Conservation (phyloP, 2,329 filamentous ascomycete genomes). For the Alternaria conjuncta region DNA sequence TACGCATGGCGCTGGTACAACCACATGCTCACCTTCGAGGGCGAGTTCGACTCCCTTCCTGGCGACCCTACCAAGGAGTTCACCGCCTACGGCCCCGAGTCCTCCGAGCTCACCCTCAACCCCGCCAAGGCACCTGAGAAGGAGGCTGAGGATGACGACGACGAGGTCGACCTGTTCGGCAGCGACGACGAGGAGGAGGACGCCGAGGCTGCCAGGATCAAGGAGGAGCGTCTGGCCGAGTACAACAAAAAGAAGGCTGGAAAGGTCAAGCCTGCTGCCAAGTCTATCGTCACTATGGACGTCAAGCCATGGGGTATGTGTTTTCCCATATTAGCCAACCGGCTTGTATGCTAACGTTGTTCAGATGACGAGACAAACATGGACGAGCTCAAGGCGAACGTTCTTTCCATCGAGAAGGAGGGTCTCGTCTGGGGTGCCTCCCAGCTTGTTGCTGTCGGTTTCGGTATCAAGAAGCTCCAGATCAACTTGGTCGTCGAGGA, state of each 20-base stretch:
- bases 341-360: slow-evolving; percentile 23
- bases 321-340: background rate
- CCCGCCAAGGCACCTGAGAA: slow-evolving; percentile 80
- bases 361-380: slow-evolving; percentile 93
- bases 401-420: slow-evolving; percentile 85
- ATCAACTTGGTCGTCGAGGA: slow-evolving; percentile 98
- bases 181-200: slow-evolving; percentile 75
- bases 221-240: slow-evolving; percentile 88
- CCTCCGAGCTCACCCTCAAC: slow-evolving; percentile 77
- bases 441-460: slow-evolving; percentile 88
- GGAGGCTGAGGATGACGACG: slow-evolving; percentile 63
- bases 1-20: slow-evolving; percentile 98
- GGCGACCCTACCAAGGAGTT: slow-evolving; percentile 90
- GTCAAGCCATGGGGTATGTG: slow-evolving; percentile 98
- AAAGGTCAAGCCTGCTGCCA: slow-evolving; percentile 90
- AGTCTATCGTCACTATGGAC: slow-evolving; percentile 94
- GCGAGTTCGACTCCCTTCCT: slow-evolving; percentile 87
- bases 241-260: slow-evolving; percentile 97
- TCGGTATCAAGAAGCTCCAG: slow-evolving; percentile 99
- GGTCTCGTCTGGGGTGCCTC: slow-evolving; percentile 96
- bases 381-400: slow-evolving; percentile 77
- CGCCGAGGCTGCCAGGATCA: slow-evolving; percentile 80
- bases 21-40: slow-evolving; percentile 92
- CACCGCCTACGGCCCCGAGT: slow-evolving; percentile 90
- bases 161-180: slow-evolving; percentile 93